These are phyloP conservation scores for Lasiodiplodia citricola DNA, from an alignment of 2,329 filamentous ascomycete species.

Conservation along the genomic window DNA sequence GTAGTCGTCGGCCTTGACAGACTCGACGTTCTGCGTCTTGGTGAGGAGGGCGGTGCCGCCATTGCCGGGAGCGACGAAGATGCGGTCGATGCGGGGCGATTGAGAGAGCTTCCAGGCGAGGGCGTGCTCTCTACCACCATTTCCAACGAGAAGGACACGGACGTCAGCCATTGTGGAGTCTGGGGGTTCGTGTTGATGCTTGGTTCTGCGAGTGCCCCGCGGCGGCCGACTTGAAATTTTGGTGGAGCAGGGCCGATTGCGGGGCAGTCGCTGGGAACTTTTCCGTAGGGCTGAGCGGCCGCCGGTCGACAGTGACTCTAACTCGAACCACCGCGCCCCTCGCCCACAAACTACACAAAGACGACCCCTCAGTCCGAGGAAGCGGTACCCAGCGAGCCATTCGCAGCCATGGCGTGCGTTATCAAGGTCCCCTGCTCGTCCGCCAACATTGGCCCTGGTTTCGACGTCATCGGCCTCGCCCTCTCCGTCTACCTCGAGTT, in stretches of 20 bases:
- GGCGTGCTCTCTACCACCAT: constrained; percentile 92
- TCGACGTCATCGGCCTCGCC: constrained; percentile 96
- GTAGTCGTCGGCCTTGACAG: constrained; percentile 78
- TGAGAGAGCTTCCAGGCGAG: constrained; percentile 93
- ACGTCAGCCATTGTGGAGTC: constrained; percentile 28
- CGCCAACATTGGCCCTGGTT: constrained; percentile 94
- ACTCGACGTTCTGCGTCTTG: constrained; percentile 74
- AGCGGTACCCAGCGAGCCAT: background rate
- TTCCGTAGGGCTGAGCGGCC: constrained; percentile 24
- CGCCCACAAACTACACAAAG: constrained; percentile 11
- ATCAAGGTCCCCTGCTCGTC: constrained; percentile 91
- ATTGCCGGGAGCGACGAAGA: constrained; percentile 76
- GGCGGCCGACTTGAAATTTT: constrained; percentile 23
- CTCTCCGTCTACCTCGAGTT: constrained; percentile 94
- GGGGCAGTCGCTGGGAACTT: constrained; percentile 23
- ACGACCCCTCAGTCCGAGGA: background rate
- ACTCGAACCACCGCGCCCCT: constrained; percentile 25
- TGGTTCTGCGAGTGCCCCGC: constrained; percentile 20
- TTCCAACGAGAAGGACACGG: constrained; percentile 80
- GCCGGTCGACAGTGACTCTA: constrained; percentile 3
- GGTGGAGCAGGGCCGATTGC: constrained; percentile 27
- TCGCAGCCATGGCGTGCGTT: constrained; percentile 39
- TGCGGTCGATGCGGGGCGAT: constrained; percentile 77
- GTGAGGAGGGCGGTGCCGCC: constrained; percentile 77
- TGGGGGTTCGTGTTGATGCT: background rate